These are phyloP conservation scores for Lentinula aciculospora DNA, from an alignment of 768 basidiomycete genomes.

Conservation along the genomic window DNA sequence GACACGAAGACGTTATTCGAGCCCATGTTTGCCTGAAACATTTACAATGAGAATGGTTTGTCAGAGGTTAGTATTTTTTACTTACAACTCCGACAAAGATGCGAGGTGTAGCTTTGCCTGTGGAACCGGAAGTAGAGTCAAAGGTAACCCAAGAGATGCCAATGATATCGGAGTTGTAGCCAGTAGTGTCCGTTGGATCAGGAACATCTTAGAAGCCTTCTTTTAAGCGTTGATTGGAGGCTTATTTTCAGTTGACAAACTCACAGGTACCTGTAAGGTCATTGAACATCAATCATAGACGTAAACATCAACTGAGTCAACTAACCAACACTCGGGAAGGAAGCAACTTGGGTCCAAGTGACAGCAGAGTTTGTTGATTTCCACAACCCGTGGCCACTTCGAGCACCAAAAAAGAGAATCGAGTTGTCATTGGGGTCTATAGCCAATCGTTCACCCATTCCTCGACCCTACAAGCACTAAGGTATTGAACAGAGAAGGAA, in stretches of 20 bases:
- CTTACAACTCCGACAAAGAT: conserved; percentile 58
- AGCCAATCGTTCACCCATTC: conserved; percentile 41
- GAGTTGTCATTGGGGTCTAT: conserved; percentile 60
- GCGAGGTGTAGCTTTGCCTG: conserved; percentile 49
- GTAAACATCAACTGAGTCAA: background rate
- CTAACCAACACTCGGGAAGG: conserved; percentile 53
- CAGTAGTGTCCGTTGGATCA: conserved; percentile 41
- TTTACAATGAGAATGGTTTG: background rate
- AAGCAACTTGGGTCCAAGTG: conserved; percentile 55
- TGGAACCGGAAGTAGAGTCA: conserved; percentile 49
- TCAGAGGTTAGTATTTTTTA: background rate
- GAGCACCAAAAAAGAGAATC: conserved; percentile 59
- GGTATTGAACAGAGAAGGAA: background rate
- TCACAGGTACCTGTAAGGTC: background rate
- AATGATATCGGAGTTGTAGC: conserved; percentile 23
- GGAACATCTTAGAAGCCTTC: conserved; percentile 23
- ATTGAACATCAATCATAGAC: background rate
- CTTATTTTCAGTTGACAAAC: background rate
- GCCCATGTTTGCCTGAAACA: conserved; percentile 36
- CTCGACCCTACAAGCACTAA: background rate
- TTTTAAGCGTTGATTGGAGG: background rate
- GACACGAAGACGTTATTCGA: conserved; percentile 51
- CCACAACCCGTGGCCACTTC: conserved; percentile 61
- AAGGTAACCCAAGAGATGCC: conserved; percentile 63
- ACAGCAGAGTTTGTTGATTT: conserved; percentile 56